phyloP scores from a whole-genome alignment of 1,284 basidiomycete species.

The Pholiota adiposa region DNA sequence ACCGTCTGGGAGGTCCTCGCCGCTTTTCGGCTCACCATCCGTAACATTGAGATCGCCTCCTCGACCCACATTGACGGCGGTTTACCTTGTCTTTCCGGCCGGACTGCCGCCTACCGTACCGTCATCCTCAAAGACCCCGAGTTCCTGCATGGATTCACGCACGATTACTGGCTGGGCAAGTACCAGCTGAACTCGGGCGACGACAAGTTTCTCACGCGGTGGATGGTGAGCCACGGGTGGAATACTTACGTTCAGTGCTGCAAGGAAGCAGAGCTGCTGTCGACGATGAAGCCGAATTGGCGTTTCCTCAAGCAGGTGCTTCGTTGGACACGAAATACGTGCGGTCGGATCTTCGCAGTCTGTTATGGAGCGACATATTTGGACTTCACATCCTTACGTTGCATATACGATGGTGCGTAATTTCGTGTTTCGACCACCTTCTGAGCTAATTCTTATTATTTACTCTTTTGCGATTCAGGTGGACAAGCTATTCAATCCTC shows the following conservation, averaged over 20 bases:
- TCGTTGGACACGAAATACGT: conserved; percentile 92
- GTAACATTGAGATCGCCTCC: conserved; percentile 89
- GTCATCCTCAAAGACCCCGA: conserved; percentile 93
- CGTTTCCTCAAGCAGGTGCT: conserved; percentile 92
- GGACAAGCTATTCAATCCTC: conserved; percentile 90
- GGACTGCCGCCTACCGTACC: conserved; percentile 91
- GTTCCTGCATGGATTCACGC: conserved; percentile 90
- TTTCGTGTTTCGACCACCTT: conserved; percentile 8
- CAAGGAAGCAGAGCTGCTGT: conserved; percentile 87
- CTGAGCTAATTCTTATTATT: conserved; percentile 12
- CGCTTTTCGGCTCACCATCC: conserved; percentile 88
- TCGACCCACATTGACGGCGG: conserved; percentile 93
- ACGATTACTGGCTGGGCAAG: conserved; percentile 91
- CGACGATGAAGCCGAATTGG: conserved; percentile 97
- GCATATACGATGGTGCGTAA: conserved; percentile 83
- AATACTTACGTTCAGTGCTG: conserved; percentile 91
- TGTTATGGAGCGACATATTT: conserved; percentile 90
- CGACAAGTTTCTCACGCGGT: conserved; percentile 94
- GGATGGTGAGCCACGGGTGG: conserved; percentile 96
- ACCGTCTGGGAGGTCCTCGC: conserved; percentile 94
- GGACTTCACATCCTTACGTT: conserved; percentile 89
- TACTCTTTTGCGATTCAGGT: conserved; percentile 63
- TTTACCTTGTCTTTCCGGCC: conserved; percentile 87
- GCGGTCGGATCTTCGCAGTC: conserved; percentile 84
- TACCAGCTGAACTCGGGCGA: conserved; percentile 93